Evolutionary conservation across 306 rosid species (phyloP).

Genomic region (Ormosia emarginata): DNA sequence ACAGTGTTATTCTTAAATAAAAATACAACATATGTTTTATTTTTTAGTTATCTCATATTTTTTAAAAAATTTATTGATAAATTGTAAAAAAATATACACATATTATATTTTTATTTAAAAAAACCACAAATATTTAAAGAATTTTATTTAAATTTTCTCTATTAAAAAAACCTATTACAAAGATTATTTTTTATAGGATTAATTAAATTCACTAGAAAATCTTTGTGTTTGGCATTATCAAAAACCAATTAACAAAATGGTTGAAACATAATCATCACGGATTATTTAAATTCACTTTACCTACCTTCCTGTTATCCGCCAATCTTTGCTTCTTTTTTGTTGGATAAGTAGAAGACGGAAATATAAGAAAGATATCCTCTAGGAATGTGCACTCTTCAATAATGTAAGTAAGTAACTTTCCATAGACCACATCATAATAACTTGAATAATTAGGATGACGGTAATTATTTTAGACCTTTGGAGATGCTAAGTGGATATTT

Average conservation of each 20-base stretch:
- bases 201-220: not conserved
- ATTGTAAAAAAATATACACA: too few species aligned
- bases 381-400: conserved; percentile 25
- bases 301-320: conserved; percentile 4
- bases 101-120: too few species aligned
- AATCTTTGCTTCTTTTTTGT: not conserved
- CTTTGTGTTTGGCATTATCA: not conserved
- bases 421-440: conserved; percentile 5
- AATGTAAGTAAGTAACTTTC: conserved; percentile 15
- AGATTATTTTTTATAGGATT: not conserved
- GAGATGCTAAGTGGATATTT: conserved; percentile 21
- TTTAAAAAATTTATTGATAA: too few species aligned
- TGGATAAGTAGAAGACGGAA: not conserved
- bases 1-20: too few species aligned
- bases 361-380: conserved; percentile 1
- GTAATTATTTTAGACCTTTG: conserved; percentile 14
- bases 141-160: too few species aligned
- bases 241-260: not conserved
- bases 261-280: conserved; percentile 4
- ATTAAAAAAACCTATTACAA: not conserved
- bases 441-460: conserved; percentile 21
- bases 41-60: too few species aligned
- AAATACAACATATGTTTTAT: too few species aligned
- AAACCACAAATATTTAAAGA: too few species aligned
- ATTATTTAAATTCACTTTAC: conserved; percentile 13